Percentiles rank a stretch among this genome's conserved stretches.
These are phyloP conservation scores for Lophium mytilinum DNA, from an alignment of 495 filamentous ascomycete genomes.

Conservation along the genomic window DNA sequence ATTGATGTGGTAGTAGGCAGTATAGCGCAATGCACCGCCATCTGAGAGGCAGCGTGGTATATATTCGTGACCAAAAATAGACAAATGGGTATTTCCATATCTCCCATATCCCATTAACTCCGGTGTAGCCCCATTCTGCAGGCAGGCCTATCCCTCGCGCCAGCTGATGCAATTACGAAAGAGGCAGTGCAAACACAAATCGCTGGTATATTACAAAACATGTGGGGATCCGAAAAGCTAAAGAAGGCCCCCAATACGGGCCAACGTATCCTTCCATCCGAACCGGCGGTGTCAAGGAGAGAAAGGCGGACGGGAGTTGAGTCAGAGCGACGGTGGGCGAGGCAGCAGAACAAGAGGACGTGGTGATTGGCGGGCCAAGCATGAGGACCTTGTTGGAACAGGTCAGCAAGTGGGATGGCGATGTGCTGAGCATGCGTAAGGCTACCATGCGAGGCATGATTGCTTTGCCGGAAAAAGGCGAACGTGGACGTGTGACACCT, in stretches of 20 bases:
- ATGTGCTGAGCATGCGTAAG: background rate
- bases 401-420: background rate
- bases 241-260: background rate
- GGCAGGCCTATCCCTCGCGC: slow-evolving; percentile 6
- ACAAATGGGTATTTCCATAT: background rate
- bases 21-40: background rate
- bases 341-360: background rate
- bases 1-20: background rate
- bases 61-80: background rate
- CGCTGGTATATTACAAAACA: slow-evolving; percentile 24
- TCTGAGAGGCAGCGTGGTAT: background rate
- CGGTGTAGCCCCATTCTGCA: background rate
- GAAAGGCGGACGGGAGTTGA: slow-evolving; percentile 1
- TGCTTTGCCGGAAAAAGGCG: slow-evolving; percentile 12
- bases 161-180: slow-evolving; percentile 16
- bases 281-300: slow-evolving; percentile 19
- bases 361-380: background rate
- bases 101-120: background rate
- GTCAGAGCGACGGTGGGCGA: background rate
- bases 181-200: slow-evolving; percentile 10
- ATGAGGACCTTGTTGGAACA: background rate
- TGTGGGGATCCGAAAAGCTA: slow-evolving; percentile 2
- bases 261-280: slow-evolving; percentile 20
- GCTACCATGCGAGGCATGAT: background rate
- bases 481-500: slow-evolving; percentile 7